A percentile compares a stretch with the other conserved stretches of the same genome.
Conservation (phyloP, 306 rosid species). For the Pyrus pyrifolia region DNA sequence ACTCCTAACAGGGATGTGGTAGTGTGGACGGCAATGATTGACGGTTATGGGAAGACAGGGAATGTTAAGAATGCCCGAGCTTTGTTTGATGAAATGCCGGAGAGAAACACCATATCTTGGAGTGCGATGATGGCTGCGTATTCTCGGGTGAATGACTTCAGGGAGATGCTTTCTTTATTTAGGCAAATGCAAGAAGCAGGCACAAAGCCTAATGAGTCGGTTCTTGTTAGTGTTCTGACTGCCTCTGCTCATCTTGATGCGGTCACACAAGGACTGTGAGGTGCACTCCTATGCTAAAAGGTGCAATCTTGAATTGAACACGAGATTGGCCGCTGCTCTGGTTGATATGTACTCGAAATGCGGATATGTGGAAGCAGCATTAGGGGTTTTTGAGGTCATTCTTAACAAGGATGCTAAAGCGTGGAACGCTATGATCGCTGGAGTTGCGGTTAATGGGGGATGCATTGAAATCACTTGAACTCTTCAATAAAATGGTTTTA, state of each 20-base stretch:
- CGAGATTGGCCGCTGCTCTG: constrained; percentile 56
- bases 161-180: constrained; percentile 34
- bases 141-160: constrained; percentile 34
- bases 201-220: constrained; percentile 33
- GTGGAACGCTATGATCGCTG: constrained; percentile 69
- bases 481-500: constrained; percentile 41
- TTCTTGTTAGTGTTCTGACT: constrained; percentile 35
- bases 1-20: constrained; percentile 54
- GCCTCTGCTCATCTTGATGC: constrained; percentile 44
- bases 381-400: constrained; percentile 23
- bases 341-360: constrained; percentile 54
- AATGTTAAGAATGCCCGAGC: constrained; percentile 46
- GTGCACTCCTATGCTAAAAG: constrained; percentile 35
- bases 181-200: constrained; percentile 33
- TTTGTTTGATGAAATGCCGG: constrained; percentile 74
- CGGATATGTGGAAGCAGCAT: constrained; percentile 35
- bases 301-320: constrained; percentile 25
- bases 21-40: constrained; percentile 70
- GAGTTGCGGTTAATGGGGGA: constrained; percentile 55
- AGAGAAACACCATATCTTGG: constrained; percentile 56
- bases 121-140: constrained; percentile 46
- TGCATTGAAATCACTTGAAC: constrained; percentile 44
- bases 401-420: constrained; percentile 34
- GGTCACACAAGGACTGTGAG: constrained; percentile 36
- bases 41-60: constrained; percentile 73